A percentile compares a stretch with the other conserved stretches of the same genome.
Conservation (phyloP, 2,329 filamentous ascomycete genomes). For the Furcasterigmium sp. region DNA sequence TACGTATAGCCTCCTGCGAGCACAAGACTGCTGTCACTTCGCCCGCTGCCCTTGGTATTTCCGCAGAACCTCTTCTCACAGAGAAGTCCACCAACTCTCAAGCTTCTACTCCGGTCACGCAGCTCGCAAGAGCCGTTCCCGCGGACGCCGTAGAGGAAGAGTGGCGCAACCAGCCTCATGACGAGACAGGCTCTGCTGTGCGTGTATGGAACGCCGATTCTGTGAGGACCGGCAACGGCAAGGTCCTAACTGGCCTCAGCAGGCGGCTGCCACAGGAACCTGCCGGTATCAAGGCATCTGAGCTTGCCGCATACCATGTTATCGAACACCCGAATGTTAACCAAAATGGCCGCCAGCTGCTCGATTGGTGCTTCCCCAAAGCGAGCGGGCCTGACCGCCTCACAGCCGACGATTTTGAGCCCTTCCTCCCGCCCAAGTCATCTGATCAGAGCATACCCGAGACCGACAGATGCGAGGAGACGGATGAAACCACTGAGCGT, state of each 20-base stretch:
- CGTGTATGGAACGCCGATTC: background rate
- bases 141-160: background rate
- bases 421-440: background rate
- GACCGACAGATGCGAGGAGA: too few relatives aligned
- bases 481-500: too few relatives aligned
- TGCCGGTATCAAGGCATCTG: too few relatives aligned
- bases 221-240: background rate
- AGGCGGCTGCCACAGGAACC: background rate
- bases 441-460: too few relatives aligned
- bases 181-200: background rate
- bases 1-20: conserved; percentile 8
- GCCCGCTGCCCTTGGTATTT: too few relatives aligned
- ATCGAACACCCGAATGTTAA: background rate
- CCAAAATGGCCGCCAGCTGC: background rate
- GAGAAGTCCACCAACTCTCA: too few relatives aligned
- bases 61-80: too few relatives aligned
- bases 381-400: background rate
- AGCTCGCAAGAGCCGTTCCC: too few relatives aligned
- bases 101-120: too few relatives aligned
- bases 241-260: background rate
- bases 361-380: background rate
- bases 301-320: background rate
- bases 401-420: background rate
- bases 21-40: background rate
- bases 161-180: background rate